A percentile compares a stretch with the other conserved stretches of the same genome.
Evolutionary conservation across 2,329 filamentous ascomycete genomes (phyloP).

Genomic region (Pseudogymnoascus sp.): DNA sequence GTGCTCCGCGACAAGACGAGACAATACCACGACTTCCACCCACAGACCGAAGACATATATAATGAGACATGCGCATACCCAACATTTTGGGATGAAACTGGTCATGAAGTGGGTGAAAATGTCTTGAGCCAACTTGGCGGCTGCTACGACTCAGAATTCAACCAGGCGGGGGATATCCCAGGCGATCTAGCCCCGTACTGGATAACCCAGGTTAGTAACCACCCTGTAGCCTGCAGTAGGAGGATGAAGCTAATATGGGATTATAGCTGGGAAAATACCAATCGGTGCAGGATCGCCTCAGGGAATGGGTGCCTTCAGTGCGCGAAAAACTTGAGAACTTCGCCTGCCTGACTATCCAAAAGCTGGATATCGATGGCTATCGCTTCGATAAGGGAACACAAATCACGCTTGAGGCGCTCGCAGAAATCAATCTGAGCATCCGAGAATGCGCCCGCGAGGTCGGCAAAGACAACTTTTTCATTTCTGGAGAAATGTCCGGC

Average conservation of each 20-base stretch:
- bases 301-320: constrained; percentile 53
- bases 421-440: constrained; percentile 46
- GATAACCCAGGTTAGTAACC: constrained; percentile 2
- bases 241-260: constrained; percentile 53
- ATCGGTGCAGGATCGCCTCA: constrained; percentile 55
- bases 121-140: constrained; percentile 25
- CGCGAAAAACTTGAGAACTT: constrained; percentile 48
- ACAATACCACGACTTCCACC: constrained; percentile 46
- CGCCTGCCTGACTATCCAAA: constrained; percentile 52
- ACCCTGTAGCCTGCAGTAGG: constrained; percentile 36
- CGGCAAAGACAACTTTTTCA: constrained; percentile 55
- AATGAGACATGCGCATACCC: constrained; percentile 48
- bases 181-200: background rate
- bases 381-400: constrained; percentile 59
- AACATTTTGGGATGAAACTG: constrained; percentile 51
- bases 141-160: constrained; percentile 46
- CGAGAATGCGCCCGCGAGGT: constrained; percentile 46
- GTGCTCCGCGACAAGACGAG: constrained; percentile 38
- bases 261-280: constrained; percentile 57
- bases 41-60: constrained; percentile 34
- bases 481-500: constrained; percentile 54
- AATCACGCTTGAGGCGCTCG: constrained; percentile 52
- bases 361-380: constrained; percentile 56
- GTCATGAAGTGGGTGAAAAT: constrained; percentile 46
- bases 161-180: constrained; percentile 41